Evolutionary conservation across 768 basidiomycete species (phyloP).

Genomic region (Mycena galericulata): DNA sequence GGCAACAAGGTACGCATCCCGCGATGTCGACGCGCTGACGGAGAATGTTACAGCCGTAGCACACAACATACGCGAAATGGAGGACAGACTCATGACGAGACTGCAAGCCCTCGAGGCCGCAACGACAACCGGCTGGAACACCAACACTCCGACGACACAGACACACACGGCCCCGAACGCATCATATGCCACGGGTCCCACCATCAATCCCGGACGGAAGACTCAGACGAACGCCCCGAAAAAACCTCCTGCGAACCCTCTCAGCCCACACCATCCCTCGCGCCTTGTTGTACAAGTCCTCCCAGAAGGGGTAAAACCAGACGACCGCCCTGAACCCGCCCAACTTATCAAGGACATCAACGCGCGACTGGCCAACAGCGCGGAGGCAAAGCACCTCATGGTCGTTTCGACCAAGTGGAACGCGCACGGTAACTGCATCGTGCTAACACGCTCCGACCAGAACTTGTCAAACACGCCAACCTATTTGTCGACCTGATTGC

Average conservation of each 20-base stretch:
- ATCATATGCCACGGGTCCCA: not conserved
- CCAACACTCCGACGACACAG: not conserved
- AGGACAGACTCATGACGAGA: not conserved
- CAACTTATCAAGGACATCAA: slow-evolving; percentile 4
- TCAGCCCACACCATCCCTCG: slow-evolving; percentile 1
- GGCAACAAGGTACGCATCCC: not conserved
- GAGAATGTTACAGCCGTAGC: not conserved
- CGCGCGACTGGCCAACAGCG: not conserved
- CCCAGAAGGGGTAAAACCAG: not conserved
- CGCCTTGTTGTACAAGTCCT: slow-evolving; percentile 7
- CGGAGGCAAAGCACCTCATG: not conserved
- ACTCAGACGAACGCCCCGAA: not conserved
- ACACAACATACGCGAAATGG: not conserved
- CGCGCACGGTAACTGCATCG: slow-evolving; percentile 12
- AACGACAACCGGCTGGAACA: not conserved
- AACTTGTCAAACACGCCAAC: not conserved
- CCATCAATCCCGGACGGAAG: not conserved
- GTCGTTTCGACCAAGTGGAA: slow-evolving; percentile 18
- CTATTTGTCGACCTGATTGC: slow-evolving; percentile 1
- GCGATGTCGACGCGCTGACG: not conserved
- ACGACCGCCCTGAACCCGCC: slow-evolving; percentile 1
- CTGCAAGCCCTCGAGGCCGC: not conserved
- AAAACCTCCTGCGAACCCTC: not conserved
- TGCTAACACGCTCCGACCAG: slow-evolving; percentile 9
- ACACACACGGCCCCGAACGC: not conserved